Conservation (phyloP, 208 protist species). For the Plasmodiophora brassicae region DNA sequence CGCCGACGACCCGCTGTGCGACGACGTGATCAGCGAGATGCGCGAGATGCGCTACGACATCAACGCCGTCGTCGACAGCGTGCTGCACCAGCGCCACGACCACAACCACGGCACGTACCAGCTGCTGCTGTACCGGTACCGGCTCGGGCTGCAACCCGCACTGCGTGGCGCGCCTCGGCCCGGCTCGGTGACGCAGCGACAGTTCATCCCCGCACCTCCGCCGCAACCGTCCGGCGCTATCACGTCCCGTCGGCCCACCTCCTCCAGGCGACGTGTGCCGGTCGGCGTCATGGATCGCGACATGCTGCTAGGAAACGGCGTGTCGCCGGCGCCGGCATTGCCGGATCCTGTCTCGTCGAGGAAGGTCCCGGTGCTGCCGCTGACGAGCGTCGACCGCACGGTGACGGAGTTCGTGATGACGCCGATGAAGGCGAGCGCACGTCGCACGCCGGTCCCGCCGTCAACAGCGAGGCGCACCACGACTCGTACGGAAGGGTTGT, state of each 20-base stretch:
- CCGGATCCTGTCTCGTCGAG: too few species aligned
- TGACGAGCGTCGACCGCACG: too few species aligned
- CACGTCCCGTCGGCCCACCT: not conserved
- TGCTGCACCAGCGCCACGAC: not conserved
- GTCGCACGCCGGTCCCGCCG: too few species aligned
- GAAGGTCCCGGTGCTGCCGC: too few species aligned
- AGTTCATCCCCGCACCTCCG: not conserved
- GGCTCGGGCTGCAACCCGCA: not conserved
- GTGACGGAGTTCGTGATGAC: too few species aligned
- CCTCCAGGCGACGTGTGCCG: not conserved
- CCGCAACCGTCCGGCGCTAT: not conserved
- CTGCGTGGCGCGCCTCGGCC: not conserved
- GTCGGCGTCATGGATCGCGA: not conserved
- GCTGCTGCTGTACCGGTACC: conserved; percentile 3
- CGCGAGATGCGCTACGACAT: not conserved
- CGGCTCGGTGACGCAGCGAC: not conserved
- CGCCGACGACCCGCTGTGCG: not conserved
- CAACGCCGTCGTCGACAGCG: not conserved
- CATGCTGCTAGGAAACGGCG: not conserved
- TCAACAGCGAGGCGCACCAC: too few species aligned
- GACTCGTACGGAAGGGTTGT: too few species aligned
- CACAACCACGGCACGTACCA: conserved; percentile 10
- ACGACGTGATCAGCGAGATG: conserved; percentile 9
- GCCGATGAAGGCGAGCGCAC: too few species aligned
- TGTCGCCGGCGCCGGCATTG: not conserved